These are phyloP conservation scores for Ogataea chonburiensis DNA, from an alignment of 805 yeast species.

Conservation along the genomic window DNA sequence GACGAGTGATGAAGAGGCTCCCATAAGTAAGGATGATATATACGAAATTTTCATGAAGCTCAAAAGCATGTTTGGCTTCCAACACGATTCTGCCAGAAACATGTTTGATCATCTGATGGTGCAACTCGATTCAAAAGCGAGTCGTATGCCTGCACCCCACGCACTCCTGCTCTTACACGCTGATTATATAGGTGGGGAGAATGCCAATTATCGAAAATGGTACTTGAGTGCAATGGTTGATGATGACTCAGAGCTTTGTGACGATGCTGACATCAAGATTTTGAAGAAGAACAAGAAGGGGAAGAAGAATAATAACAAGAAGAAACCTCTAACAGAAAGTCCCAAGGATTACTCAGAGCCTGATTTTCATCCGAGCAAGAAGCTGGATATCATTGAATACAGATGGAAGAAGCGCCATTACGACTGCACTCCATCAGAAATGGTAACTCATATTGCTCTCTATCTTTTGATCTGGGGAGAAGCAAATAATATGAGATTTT, in stretches of 20 bases:
- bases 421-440: conserved; percentile 49
- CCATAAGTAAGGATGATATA: conserved; percentile 69
- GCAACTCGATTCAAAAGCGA: conserved; percentile 82
- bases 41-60: conserved; percentile 56
- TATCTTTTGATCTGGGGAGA: conserved; percentile 74
- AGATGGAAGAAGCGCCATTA: conserved; percentile 73
- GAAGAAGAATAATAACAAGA: conserved; percentile 59
- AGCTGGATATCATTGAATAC: conserved; percentile 75
- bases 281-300: conserved; percentile 62
- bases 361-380: conserved; percentile 26
- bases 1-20: conserved; percentile 63
- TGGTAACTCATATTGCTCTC: conserved; percentile 63
- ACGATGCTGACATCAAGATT: conserved; percentile 60
- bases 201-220: conserved; percentile 89
- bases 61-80: conserved; percentile 77
- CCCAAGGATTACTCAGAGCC: conserved; percentile 18
- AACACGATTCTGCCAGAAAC: conserved; percentile 70
- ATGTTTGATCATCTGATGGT: conserved; percentile 79
- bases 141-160: conserved; percentile 66
- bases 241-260: conserved; percentile 61
- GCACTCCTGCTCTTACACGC: conserved; percentile 81
- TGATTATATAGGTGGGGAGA: conserved; percentile 89
- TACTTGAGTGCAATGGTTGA: conserved; percentile 83
- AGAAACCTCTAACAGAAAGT: conserved; percentile 26
- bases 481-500: conserved; percentile 59